A percentile compares a stretch with the other conserved stretches of the same genome.
These are phyloP conservation scores for Cruciata laevipes DNA, from an alignment of 257 asterid genomes.

Conservation along the genomic window DNA sequence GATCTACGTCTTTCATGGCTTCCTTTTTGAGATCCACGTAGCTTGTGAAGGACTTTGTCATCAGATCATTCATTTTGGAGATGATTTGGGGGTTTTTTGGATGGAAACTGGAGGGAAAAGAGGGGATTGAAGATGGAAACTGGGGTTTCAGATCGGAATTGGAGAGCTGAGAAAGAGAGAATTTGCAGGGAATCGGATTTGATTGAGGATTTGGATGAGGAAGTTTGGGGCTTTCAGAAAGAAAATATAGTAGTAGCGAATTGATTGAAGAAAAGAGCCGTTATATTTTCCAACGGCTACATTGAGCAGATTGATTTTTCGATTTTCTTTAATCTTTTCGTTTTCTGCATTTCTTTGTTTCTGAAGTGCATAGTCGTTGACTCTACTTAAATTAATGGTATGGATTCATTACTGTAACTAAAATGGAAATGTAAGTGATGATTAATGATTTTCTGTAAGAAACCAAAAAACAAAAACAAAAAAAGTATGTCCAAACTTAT, in stretches of 20 bases:
- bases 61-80: conserved; percentile 72
- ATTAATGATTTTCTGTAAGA: no score
- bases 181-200: conserved; percentile 1
- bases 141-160: not conserved
- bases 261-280: conserved; percentile 35
- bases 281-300: conserved; percentile 48
- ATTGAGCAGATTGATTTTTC: no score
- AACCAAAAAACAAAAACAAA: no score
- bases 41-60: conserved; percentile 93
- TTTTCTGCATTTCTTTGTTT: not conserved
- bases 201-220: conserved; percentile 4
- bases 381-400: not conserved
- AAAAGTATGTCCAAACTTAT: no score
- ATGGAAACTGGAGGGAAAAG: not conserved
- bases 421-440: not conserved
- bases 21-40: conserved; percentile 83
- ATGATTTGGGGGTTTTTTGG: not conserved
- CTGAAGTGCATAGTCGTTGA: not conserved
- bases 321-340: no score
- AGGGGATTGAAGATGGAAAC: not conserved
- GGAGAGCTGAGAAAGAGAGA: not conserved
- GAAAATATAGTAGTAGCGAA: conserved; percentile 24
- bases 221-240: not conserved
- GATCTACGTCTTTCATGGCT: conserved; percentile 39
- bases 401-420: not conserved